phyloP scores from a whole-genome alignment of 2,329 filamentous ascomycete species.

The Lasiodiplodia sp. region DNA sequence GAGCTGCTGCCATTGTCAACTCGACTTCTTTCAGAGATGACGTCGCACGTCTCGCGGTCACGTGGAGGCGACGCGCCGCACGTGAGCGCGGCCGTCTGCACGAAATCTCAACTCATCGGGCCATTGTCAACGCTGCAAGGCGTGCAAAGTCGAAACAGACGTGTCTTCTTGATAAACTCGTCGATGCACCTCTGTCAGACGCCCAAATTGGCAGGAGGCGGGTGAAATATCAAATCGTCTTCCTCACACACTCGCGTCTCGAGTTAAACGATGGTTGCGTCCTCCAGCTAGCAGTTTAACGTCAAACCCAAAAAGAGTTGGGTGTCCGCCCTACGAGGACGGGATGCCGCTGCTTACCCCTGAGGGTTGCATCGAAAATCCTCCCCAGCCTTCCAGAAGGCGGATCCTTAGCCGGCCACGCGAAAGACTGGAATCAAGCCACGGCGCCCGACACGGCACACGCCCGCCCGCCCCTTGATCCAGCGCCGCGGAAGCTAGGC shows the following conservation, averaged over 20 bases:
- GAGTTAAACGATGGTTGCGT: slow-evolving; percentile 24
- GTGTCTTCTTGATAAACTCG: slow-evolving; percentile 4
- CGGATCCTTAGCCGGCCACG: slow-evolving; percentile 24
- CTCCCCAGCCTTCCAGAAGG: slow-evolving; percentile 21
- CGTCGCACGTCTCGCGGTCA: slow-evolving; percentile 19
- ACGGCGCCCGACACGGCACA: slow-evolving; percentile 20
- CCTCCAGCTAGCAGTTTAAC: slow-evolving; percentile 13
- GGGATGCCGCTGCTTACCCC: slow-evolving; percentile 4
- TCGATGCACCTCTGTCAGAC: background rate
- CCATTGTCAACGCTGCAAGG: slow-evolving; percentile 7
- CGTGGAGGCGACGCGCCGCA: background rate
- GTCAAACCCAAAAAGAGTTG: slow-evolving; percentile 11
- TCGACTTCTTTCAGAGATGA: slow-evolving; percentile 2
- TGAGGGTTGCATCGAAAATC: slow-evolving; percentile 17
- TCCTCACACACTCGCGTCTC: slow-evolving; percentile 22
- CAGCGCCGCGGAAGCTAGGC: background rate
- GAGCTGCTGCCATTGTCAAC: slow-evolving; percentile 6
- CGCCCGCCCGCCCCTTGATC: slow-evolving; percentile 8
- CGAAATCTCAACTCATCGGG: background rate
- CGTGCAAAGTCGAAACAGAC: background rate
- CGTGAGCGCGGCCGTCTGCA: background rate
- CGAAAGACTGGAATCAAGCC: slow-evolving; percentile 2
- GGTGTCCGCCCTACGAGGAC: slow-evolving; percentile 10
- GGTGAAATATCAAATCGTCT: background rate
- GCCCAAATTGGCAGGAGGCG: slow-evolving; percentile 9